Percentiles rank a stretch among this genome's conserved stretches.
Conservation (phyloP, 2,329 filamentous ascomycete genomes). For the Paracorniculantispora psalliotae region DNA sequence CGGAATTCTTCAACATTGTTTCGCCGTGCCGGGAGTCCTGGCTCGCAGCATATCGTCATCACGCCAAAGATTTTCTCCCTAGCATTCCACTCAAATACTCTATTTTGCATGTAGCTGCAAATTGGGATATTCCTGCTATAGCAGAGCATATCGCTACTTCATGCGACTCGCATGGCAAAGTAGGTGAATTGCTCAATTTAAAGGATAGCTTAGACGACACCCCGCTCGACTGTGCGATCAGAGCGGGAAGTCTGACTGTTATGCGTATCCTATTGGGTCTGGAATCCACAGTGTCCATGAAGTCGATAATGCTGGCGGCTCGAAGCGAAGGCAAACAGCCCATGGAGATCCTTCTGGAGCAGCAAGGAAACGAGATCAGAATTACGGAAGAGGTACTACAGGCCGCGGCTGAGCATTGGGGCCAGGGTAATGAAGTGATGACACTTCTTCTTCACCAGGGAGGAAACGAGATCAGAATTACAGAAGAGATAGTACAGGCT, state of each 20-base stretch:
- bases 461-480: neutral
- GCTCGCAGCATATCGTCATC: neutral
- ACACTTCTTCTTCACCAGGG: neutral
- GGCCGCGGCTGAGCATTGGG: neutral
- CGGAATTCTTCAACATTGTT: constrained; percentile 8
- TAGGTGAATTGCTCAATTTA: neutral
- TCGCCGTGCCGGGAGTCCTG: constrained; percentile 7
- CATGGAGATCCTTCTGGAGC: too few relatives aligned
- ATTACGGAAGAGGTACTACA: too few relatives aligned
- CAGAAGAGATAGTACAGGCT: neutral
- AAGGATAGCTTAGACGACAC: neutral
- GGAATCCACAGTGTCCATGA: neutral
- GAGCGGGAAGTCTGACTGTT: neutral
- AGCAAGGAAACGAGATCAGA: neutral
- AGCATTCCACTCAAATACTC: neutral
- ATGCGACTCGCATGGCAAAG: neutral
- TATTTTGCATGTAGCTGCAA: constrained; percentile 14
- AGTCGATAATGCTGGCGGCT: neutral
- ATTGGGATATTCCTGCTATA: constrained; percentile 12
- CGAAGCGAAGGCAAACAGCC: neutral
- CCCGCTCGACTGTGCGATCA: neutral
- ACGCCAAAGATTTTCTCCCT: neutral
- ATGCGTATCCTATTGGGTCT: neutral
- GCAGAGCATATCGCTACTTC: neutral
- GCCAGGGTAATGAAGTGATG: neutral